Evolutionary conservation across 192 early-diverging fungal species (phyloP).

Genomic region (Entophlyctis luteolus): DNA sequence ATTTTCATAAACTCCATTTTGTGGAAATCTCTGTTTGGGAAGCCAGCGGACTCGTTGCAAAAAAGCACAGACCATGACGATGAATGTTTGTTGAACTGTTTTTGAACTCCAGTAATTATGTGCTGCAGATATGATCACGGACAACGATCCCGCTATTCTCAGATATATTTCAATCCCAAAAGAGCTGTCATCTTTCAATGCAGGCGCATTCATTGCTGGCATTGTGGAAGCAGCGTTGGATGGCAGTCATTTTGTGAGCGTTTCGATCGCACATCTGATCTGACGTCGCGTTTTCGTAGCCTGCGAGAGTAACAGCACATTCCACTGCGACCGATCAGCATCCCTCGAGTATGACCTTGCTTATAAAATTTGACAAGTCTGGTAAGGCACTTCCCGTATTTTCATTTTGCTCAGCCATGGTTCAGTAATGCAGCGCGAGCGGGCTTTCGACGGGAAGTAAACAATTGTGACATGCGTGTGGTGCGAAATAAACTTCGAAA

Average conservation of each 20-base stretch:
- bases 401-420: background rate
- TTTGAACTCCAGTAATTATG: background rate
- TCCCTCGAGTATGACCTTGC: constrained; percentile 86
- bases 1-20: constrained; percentile 91
- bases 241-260: constrained; percentile 81
- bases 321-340: constrained; percentile 80
- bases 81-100: constrained; percentile 72
- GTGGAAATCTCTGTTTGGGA: constrained; percentile 95
- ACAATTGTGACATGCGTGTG: background rate
- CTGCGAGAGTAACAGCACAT: constrained; percentile 88
- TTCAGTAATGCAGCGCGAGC: constrained; percentile 36
- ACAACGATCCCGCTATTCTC: constrained; percentile 88
- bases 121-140: constrained; percentile 92
- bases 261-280: background rate
- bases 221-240: constrained; percentile 93
- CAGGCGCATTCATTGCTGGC: constrained; percentile 91
- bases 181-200: constrained; percentile 87
- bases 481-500: background rate
- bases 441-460: constrained; percentile 29
- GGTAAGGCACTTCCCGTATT: constrained; percentile 14
- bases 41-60: constrained; percentile 91
- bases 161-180: constrained; percentile 92
- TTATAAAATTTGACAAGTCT: constrained; percentile 87
- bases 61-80: constrained; percentile 95
- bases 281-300: background rate